Evolutionary conservation across 208 protist species (phyloP).

Genomic region (Leishmania arabica): DNA sequence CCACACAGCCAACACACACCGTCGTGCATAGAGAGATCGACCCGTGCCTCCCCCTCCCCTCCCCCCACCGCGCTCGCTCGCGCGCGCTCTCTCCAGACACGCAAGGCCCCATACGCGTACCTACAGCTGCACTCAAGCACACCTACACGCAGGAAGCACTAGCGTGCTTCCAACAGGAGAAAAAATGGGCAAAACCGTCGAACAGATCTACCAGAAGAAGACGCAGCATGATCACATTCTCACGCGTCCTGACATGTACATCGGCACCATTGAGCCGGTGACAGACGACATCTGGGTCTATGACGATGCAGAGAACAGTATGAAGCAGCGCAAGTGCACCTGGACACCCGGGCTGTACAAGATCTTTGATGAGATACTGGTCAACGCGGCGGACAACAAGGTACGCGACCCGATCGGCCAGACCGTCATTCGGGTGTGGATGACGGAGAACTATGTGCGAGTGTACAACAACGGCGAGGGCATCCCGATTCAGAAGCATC

Average conservation of each 20-base stretch:
- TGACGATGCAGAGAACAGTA: conserved; percentile 88
- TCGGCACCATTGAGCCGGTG: conserved; percentile 94
- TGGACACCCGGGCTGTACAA: conserved; percentile 99
- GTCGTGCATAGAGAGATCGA: background rate
- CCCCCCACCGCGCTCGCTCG: background rate
- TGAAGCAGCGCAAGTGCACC: conserved; percentile 94
- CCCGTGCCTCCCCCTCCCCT: background rate
- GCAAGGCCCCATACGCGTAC: background rate
- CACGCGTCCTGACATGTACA: conserved; percentile 99
- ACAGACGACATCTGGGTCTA: conserved; percentile 97
- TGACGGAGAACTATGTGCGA: conserved; percentile 96
- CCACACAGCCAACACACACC: background rate
- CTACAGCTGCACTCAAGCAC: conserved; percentile 22
- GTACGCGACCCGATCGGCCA: conserved; percentile 94
- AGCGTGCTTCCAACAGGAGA: background rate
- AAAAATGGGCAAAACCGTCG: conserved; percentile 80
- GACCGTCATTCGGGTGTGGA: conserved; percentile 95
- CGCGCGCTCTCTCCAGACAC: background rate
- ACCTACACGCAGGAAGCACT: conserved; percentile 21
- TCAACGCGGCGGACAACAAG: conserved; percentile 99
- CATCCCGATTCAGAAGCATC: conserved; percentile 97
- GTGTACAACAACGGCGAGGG: conserved; percentile 99
- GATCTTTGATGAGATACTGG: conserved; percentile 99
- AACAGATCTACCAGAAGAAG: conserved; percentile 98
- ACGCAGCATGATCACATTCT: conserved; percentile 99